Conservation (phyloP, 1,139 yeast species). For the Meyerozyma smithsonii region DNA sequence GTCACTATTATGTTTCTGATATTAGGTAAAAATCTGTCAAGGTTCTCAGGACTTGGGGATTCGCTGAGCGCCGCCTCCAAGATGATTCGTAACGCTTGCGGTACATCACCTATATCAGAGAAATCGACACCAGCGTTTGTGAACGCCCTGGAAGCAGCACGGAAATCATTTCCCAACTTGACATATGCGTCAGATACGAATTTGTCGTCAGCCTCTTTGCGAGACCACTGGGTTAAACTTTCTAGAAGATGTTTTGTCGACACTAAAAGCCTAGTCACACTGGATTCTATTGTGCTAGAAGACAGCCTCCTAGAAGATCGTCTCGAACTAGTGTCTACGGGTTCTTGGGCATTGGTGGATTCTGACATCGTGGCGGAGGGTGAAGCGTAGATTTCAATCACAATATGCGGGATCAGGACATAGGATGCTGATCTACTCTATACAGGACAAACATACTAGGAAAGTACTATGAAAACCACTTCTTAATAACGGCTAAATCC, state of each 20-base stretch:
- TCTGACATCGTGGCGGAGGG: background rate
- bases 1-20: constrained; percentile 85
- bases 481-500: constrained; percentile 59
- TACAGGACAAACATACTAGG: background rate
- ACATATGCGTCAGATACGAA: constrained; percentile 92
- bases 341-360: background rate
- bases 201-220: constrained; percentile 68
- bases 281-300: constrained; percentile 69
- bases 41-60: constrained; percentile 76
- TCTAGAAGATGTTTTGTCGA: constrained; percentile 87
- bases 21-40: constrained; percentile 77
- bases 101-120: constrained; percentile 75
- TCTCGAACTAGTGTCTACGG: background rate
- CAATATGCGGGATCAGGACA: too few species aligned
- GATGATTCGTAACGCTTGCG: constrained; percentile 64
- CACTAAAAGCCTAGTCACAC: constrained; percentile 77
- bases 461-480: constrained; percentile 43
- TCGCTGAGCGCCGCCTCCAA: constrained; percentile 85
- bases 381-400: background rate
- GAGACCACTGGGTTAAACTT: constrained; percentile 88
- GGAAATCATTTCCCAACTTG: constrained; percentile 87
- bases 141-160: constrained; percentile 77
- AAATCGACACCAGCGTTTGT: constrained; percentile 64
- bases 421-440: background rate
- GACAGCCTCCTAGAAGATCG: constrained; percentile 23